Evolutionary conservation across 441 rosid species (phyloP), one percentile per base, ranked within the genome.

Genomic region (Viola pubescens): DNA sequence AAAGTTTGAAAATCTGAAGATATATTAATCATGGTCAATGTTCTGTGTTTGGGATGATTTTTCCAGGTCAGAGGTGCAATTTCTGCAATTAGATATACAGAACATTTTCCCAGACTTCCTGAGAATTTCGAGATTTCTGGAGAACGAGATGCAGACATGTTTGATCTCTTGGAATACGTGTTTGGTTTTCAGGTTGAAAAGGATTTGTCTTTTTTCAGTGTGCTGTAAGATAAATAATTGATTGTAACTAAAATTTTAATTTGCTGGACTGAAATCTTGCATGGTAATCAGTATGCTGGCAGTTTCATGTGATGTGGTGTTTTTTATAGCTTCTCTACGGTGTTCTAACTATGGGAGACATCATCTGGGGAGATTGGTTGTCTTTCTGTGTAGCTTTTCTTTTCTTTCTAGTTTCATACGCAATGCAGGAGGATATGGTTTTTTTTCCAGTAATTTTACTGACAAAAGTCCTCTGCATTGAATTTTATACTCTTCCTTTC

Each of bases 131-230:
- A 79, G 73, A 75, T 91, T 63, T 77, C 87, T 16, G 92, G 96
- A 70, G 91, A 88, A 66, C 91, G 97, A 51, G 78, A 77, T 50
- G 79, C 92, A 58, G 99, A 94, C 78, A 75, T 94, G 82, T 94
- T 94, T 82, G 99, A 94, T 79, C 88, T 89, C 62, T 64, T 94
- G 71, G 91, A 87, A 65, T 87, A 75, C 78, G 89, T 79, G 37
- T 91, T 94, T 79, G 98, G 98, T 64, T 94, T 94, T 81, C 99
- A 94, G 98, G 99, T 94, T 70, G 4, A 52, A 50, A 41, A 58
- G 16, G 11, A 9, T 64, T 64, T 19, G 9, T 59, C 2, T 7
- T 6, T 34, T 14, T 14, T 58, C 48, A 26, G 14, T 12, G 37
- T 12, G 37, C n/a, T 52, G 5, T 6, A 52, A 26, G 34, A 26